A percentile compares a stretch with the other conserved stretches of the same genome.
Evolutionary conservation across 495 filamentous ascomycete species (phyloP).

Genomic region (Penicillium odoratum): DNA sequence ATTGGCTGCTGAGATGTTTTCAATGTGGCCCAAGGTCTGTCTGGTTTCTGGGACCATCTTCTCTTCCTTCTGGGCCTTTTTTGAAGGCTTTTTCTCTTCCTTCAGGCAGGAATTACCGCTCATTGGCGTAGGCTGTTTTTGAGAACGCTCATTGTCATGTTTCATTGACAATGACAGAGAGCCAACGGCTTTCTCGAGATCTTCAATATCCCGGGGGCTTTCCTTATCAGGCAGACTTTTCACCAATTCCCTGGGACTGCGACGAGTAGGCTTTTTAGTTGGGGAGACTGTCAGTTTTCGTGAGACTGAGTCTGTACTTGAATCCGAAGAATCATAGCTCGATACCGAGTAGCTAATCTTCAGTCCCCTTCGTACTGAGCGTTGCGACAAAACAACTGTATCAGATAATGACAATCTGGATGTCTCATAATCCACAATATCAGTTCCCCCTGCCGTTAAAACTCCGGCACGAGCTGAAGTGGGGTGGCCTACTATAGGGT

Average conservation of each 20-base stretch:
- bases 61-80: background rate
- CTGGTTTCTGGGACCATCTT: background rate
- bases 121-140: background rate
- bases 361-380: slow-evolving; percentile 6
- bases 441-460: slow-evolving; percentile 10
- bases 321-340: background rate
- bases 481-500: slow-evolving; percentile 19
- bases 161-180: slow-evolving; percentile 20
- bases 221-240: slow-evolving; percentile 1
- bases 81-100: background rate
- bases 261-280: background rate
- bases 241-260: slow-evolving; percentile 7
- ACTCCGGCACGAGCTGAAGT: slow-evolving; percentile 15
- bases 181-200: slow-evolving; percentile 22
- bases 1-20: slow-evolving; percentile 28
- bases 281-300: background rate
- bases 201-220: slow-evolving; percentile 9
- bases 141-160: background rate
- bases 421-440: slow-evolving; percentile 15
- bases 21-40: slow-evolving; percentile 24
- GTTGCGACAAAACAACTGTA: slow-evolving; percentile 4
- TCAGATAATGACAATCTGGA: slow-evolving; percentile 7
- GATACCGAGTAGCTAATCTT: slow-evolving; percentile 25
- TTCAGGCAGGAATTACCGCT: background rate
- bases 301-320: background rate